These are phyloP conservation scores for Kentomonas sorsogonicus DNA, from an alignment of 208 protist species.

Conservation along the genomic window DNA sequence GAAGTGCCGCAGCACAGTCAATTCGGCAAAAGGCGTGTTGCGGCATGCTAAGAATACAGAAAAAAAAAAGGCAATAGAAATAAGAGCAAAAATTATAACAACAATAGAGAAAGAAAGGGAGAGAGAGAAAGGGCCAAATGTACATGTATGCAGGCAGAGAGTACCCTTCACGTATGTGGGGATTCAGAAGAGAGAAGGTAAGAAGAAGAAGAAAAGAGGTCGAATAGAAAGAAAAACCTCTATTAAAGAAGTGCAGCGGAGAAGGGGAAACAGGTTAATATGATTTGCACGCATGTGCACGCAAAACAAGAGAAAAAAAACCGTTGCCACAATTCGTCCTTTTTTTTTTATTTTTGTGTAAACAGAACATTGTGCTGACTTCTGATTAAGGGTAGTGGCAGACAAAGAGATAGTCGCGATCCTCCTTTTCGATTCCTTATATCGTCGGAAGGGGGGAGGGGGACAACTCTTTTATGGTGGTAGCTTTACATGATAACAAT, in stretches of 20 bases:
- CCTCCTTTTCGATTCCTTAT: no score
- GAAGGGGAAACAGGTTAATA: background rate
- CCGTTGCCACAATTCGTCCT: background rate
- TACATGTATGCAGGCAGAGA: background rate
- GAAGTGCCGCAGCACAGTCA: no score
- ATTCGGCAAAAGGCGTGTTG: no score
- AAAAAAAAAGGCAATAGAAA: no score
- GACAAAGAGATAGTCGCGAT: slow-evolving; percentile 12
- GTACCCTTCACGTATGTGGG: background rate
- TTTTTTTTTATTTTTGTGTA: slow-evolving; percentile 11
- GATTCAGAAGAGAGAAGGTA: background rate
- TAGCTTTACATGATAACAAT: no score
- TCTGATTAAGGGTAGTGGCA: background rate
- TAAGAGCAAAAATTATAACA: background rate
- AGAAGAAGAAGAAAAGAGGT: background rate
- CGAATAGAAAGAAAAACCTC: background rate
- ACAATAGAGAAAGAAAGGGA: background rate
- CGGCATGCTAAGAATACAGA: no score
- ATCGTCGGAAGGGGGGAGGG: no score
- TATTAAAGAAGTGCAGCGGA: background rate
- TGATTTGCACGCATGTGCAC: background rate
- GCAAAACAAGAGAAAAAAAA: background rate
- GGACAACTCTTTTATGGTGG: no score
- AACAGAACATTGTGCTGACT: slow-evolving; percentile 6
- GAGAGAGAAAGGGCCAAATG: background rate